Evolutionary conservation across 768 basidiomycete genomes (phyloP), one percentile per base, ranked within the genome.

Genomic region (Auricularia cornea): DNA sequence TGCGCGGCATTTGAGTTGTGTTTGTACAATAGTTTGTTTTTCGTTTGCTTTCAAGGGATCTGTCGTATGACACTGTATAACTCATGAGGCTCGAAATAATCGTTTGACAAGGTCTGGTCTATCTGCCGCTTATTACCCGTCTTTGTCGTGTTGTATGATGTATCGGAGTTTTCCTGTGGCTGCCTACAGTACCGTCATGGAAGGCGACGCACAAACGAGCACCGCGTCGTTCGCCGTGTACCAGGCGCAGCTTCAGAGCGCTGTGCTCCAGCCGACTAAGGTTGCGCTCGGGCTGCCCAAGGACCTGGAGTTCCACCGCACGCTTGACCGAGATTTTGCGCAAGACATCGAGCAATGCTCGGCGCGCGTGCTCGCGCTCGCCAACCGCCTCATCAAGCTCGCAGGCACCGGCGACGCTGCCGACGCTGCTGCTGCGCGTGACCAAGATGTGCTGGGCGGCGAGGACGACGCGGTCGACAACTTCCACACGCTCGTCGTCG

Each of bases 241-340:
- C 70, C 83, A 89, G 66, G 70, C 80, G 12, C 69, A 78, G 32
- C 72, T 92, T 4, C 91, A 92, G 70, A 74, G 75, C 1, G 74
- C 80, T 11, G 87, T 86, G 0, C 79, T 92, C 14, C 80, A 81
- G 54, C 79, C 87, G 8, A 90, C 89, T 2, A 80, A 84, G 61
- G 76, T 80, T 59, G 82, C 89, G 0, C 83, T 82, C 1, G 75
- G 77, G 1, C 77, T 92, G 3, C 88, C 93, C 2, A 66, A 78
- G 16, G 95, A 98, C 76, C 78, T 98, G 63, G 75, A 80, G n/a
- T 98, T 94, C 73, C 92, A 97, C 74, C 88, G 92, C 28, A 90
- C 94, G 2, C 83, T 98, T 66, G 89, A 95, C 72, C 74, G 82
- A 3, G 78, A 75, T 2, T 80, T 97, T 61, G 88, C 87, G 2